Percentiles rank a stretch among this genome's conserved stretches.
phyloP scores from a whole-genome alignment of 2,329 filamentous ascomycete genomes.

The Didymella keratinophila region DNA sequence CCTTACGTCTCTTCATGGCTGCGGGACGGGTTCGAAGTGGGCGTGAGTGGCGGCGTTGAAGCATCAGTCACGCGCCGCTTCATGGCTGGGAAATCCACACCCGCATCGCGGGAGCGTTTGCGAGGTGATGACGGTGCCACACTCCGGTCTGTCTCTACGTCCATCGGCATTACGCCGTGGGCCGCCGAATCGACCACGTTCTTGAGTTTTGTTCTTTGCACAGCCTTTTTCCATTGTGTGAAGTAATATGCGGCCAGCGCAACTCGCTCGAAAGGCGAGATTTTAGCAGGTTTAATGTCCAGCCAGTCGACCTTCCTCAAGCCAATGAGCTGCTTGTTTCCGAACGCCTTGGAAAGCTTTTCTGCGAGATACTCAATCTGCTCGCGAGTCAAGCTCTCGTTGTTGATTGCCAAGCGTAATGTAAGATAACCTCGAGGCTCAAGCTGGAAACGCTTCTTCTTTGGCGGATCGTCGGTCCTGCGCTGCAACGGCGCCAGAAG shows the following conservation, averaged over 20 bases:
- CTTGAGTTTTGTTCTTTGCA: too few species aligned
- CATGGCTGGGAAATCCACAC: not conserved
- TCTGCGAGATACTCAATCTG: constrained; percentile 44
- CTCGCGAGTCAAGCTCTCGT: constrained; percentile 34
- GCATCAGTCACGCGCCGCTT: constrained; percentile 31
- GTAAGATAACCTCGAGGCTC: constrained; percentile 38
- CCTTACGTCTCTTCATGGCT: not conserved
- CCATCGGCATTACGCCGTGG: not conserved
- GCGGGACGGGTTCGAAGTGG: constrained; percentile 35
- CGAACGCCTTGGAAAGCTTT: constrained; percentile 39
- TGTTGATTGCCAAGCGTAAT: constrained; percentile 41
- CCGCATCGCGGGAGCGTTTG: not conserved
- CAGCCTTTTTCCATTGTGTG: constrained; percentile 43
- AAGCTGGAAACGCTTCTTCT: too few species aligned
- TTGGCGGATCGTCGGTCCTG: too few species aligned
- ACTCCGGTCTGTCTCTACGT: not conserved
- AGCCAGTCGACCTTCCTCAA: constrained; percentile 47
- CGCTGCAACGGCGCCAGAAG: constrained; percentile 38
- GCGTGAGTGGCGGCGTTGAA: constrained; percentile 37
- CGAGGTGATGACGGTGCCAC: not conserved
- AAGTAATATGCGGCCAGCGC: constrained; percentile 37
- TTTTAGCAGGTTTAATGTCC: constrained; percentile 35
- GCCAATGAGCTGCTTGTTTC: constrained; percentile 37
- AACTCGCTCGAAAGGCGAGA: constrained; percentile 38
- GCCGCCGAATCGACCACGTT: too few species aligned